These are phyloP conservation scores for Aureobasidium sp. DNA, from an alignment of 2,329 filamentous ascomycete species.

Conservation along the genomic window DNA sequence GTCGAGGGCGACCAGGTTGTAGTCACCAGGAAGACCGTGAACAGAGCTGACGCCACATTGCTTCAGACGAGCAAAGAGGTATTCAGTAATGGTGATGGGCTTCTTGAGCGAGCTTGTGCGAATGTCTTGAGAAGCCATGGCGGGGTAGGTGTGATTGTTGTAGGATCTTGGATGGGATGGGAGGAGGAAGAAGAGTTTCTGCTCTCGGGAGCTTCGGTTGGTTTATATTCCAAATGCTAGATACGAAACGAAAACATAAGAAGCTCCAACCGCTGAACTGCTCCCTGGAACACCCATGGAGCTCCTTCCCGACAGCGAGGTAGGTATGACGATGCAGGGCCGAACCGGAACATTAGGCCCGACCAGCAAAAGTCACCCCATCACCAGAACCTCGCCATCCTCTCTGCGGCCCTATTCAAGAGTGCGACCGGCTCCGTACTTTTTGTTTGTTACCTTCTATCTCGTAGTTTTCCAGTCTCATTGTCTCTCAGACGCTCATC, in stretches of 20 bases:
- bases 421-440: neutral
- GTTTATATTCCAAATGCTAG: constrained; percentile 1
- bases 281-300: neutral
- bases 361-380: constrained; percentile 8
- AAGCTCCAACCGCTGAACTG: neutral
- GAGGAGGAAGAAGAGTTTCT: neutral
- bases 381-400: neutral
- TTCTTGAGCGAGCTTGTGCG: constrained; percentile 14
- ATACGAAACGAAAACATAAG: neutral
- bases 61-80: constrained; percentile 35
- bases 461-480: neutral
- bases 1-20: constrained; percentile 29
- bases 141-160: neutral
- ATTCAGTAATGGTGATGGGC: constrained; percentile 20
- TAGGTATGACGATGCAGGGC: neutral
- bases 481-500: neutral
- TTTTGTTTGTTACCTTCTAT: too few relatives aligned
- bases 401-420: neutral
- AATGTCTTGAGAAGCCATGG: constrained; percentile 14
- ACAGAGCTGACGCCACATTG: constrained; percentile 38
- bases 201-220: neutral
- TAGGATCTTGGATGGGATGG: neutral
- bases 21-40: constrained; percentile 42
- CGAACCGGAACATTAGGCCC: neutral
- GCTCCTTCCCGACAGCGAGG: neutral